Percentiles rank a stretch among this genome's conserved stretches.
phyloP scores from a whole-genome alignment of 2,329 filamentous ascomycete genomes.

The Talaromyces sp. region DNA sequence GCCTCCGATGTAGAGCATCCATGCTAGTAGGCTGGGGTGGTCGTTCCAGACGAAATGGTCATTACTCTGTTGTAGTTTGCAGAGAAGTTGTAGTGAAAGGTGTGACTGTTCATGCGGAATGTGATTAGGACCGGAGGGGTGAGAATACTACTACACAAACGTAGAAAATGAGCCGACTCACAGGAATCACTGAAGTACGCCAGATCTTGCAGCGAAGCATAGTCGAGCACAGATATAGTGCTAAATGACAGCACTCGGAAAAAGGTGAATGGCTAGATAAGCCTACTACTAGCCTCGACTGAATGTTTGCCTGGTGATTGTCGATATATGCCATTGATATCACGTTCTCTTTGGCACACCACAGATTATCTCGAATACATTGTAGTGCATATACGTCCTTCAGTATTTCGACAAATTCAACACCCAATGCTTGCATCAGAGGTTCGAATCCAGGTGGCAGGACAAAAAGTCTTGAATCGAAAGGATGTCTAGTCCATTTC shows the following conservation, averaged over 20 bases:
- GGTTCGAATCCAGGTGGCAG: slow-evolving; percentile 37
- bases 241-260: slow-evolving; percentile 37
- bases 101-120: slow-evolving; percentile 1
- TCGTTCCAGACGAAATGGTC: slow-evolving; percentile 33
- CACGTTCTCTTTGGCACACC: slow-evolving; percentile 20
- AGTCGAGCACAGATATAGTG: slow-evolving; percentile 41
- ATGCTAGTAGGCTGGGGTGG: slow-evolving; percentile 33
- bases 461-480: slow-evolving; percentile 27
- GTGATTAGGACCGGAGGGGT: no score
- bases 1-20: slow-evolving; percentile 40
- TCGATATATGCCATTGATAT: slow-evolving; percentile 35
- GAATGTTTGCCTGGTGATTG: slow-evolving; percentile 43
- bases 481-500: slow-evolving; percentile 37
- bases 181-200: slow-evolving; percentile 39
- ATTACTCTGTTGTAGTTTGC: slow-evolving; percentile 28
- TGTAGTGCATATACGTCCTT: slow-evolving; percentile 41
- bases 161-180: slow-evolving; percentile 28
- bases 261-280: slow-evolving; percentile 25
- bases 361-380: slow-evolving; percentile 34
- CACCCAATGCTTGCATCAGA: slow-evolving; percentile 23
- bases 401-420: slow-evolving; percentile 36
- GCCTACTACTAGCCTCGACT: slow-evolving; percentile 35
- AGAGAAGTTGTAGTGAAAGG: slow-evolving; percentile 30
- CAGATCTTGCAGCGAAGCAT: slow-evolving; percentile 44
- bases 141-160: neutral